Base-by-base conservation (phyloP, 345 rosid genomes). In the Eucalyptus lansdowneana region DNA sequence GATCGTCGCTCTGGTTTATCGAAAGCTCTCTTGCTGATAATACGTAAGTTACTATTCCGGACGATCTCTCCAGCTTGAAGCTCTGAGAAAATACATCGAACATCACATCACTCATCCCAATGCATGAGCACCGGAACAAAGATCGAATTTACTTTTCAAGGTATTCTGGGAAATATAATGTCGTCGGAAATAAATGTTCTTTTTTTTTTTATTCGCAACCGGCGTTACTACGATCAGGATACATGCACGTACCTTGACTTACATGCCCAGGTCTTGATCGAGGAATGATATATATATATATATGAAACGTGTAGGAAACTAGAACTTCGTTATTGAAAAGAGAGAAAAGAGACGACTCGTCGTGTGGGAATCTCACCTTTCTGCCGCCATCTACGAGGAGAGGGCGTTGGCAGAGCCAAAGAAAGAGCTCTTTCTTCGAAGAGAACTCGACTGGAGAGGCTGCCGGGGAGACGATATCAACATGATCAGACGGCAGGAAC, bases 11-110 rank as follows among this genome's bases (percentile, higher is more conserved):
- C 92, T 92, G 76, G 6, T 93, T 88, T 76, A 97, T 96, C 1
- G 92, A 91, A 86, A 96, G 94, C 88, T 94, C 94, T 90, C 94
- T 93, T 58, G 99, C 95, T 8, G 98, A 96, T 37, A 96, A 76
- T 37, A 91, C 21, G 56, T 92, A 96, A 0, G 93, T 93, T 76
- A 90, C 90, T 88, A 80, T 94, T 21, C 97, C 98, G 4, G 94
- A 89, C 21, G 91, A 91, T 92, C 90, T 95, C 90, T 96, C 95
- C 87, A 96, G 44, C 86, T 91, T 94, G 94, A 95, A 94, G 65
- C 93, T 92, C 98, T 97, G 93, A 80, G 45, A 37, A 89, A 81
- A 11, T 80, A 50, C 14, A 37, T 76, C 85, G 24, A 22, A 21
- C 11, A 34, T 76, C 15, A 29, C 31, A 14, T 65, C 37, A n/a